Evolutionary conservation across 2,329 filamentous ascomycete genomes (phyloP), one percentile per base, ranked within the genome.

Genomic region (Byssoonygena ceratinophila): DNA sequence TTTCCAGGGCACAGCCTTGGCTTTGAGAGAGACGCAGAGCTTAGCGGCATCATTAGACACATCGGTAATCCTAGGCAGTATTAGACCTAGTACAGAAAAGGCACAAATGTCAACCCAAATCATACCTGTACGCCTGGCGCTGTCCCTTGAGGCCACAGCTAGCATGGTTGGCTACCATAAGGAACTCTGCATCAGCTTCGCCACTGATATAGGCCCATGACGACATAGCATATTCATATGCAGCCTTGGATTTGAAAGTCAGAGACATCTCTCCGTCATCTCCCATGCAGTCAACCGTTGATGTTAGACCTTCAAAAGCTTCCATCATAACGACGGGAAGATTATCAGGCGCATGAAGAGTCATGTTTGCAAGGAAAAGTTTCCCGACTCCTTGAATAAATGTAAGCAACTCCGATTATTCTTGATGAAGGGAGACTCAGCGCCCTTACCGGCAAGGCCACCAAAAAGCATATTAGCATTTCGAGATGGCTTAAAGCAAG

Each of bases 261-360:
- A 68, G 51, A 12, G 58, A 60, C 54, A 67, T 59, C 2, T 54
- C 51, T 16, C 61, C 60, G 37, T 61, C 58, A 23, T 60, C 49
- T n/a, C 52, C 55, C 41, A 58, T 51, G 53, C 65, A 67, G 49
- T 64, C 60, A 20, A 64, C 63, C 1, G 53, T 49, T n/a, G 55
- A 56, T 0, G 62, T 64, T 20, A 67, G 55, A 1, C 55, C 55
- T 34, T 66, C 64, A 39, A 67, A 66, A 7, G 55, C 56, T 54
- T 67, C 64, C 61, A 67, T 64, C 57, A 63, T 59, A n/a, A 67
- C 58, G 32, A 67, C 59, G 4, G 59, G 61, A 5, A 64, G 55
- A 20, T 48, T 43, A 7, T 61, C 59, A 32, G 60, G 46, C 6
- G 64, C 63, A 47, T 63, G 58, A 2, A 67, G 55, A 1, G 63